phyloP scores from a whole-genome alignment of 1,284 basidiomycete genomes.

The Porodaedalea pini region DNA sequence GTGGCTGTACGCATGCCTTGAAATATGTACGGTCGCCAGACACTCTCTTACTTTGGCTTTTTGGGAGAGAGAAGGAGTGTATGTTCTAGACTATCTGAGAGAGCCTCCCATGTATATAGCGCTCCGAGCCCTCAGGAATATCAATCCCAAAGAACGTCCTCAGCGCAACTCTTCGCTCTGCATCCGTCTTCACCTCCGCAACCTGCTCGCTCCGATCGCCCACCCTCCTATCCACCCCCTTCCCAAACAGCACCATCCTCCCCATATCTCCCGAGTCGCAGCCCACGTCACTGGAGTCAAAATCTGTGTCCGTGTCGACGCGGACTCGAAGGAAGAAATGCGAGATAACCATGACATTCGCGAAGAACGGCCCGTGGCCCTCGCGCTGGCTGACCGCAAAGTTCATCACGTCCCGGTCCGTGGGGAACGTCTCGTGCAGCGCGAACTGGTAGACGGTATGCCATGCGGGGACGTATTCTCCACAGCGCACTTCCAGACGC shows the following conservation, averaged over 20 bases:
- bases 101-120: not conserved
- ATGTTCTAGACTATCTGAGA: not conserved
- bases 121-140: not conserved
- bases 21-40: no score
- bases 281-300: no score
- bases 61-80: no score
- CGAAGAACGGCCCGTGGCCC: conserved; percentile 2
- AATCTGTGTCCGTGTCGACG: no score
- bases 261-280: no score
- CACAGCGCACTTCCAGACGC: conserved; percentile 17
- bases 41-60: no score
- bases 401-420: conserved; percentile 12
- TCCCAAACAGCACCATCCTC: no score
- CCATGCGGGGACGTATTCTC: conserved; percentile 11
- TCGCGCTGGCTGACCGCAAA: conserved; percentile 11
- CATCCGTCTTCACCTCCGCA: not conserved
- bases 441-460: conserved; percentile 13
- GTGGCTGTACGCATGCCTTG: no score
- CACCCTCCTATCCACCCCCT: no score
- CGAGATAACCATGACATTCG: conserved; percentile 11
- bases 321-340: conserved; percentile 2
- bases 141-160: not conserved
- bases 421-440: conserved; percentile 7
- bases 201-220: no score
- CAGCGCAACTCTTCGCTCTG: not conserved